A percentile compares a stretch with the other conserved stretches of the same genome.
Conservation (phyloP, 352 stramenopile species). For the Blastocystis sp. region DNA sequence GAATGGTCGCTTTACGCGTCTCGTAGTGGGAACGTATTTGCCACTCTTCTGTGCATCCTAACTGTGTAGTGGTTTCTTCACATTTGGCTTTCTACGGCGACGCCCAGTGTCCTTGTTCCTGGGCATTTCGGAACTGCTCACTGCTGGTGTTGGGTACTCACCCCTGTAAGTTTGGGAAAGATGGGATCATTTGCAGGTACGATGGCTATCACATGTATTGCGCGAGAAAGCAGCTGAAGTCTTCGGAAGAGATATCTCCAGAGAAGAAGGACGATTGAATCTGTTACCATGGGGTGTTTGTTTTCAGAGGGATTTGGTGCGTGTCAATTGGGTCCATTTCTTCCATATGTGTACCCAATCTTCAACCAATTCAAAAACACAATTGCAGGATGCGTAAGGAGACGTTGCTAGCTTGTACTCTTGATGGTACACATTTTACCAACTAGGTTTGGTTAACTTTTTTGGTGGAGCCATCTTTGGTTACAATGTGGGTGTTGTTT, state of each 20-base stretch:
- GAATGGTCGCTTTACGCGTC: background rate
- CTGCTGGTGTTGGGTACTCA: background rate
- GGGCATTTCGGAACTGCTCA: background rate
- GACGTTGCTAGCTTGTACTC: conserved; percentile 21
- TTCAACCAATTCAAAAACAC: background rate
- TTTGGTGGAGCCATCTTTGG: conserved; percentile 45
- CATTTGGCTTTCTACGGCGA: conserved; percentile 17
- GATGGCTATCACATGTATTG: conserved; percentile 9
- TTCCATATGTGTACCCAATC: too few species aligned
- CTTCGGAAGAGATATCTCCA: background rate
- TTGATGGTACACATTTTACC: background rate
- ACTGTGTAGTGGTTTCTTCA: conserved; percentile 4
- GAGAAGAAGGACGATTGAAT: background rate
- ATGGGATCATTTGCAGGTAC: background rate
- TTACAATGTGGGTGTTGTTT: conserved; percentile 45
- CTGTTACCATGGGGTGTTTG: conserved; percentile 18
- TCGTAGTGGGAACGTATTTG: conserved; percentile 15
- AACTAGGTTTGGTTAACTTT: conserved; percentile 32
- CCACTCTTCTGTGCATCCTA: too few species aligned
- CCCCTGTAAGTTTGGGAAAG: background rate
- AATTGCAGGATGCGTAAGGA: conserved; percentile 44
- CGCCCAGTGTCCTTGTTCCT: background rate
- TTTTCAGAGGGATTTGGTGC: background rate
- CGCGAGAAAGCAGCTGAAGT: background rate
- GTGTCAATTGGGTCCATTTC: background rate